Percentiles rank a stretch among this genome's conserved stretches.
phyloP scores from a whole-genome alignment of 148 eudicot species.

The Silene uniflora region DNA sequence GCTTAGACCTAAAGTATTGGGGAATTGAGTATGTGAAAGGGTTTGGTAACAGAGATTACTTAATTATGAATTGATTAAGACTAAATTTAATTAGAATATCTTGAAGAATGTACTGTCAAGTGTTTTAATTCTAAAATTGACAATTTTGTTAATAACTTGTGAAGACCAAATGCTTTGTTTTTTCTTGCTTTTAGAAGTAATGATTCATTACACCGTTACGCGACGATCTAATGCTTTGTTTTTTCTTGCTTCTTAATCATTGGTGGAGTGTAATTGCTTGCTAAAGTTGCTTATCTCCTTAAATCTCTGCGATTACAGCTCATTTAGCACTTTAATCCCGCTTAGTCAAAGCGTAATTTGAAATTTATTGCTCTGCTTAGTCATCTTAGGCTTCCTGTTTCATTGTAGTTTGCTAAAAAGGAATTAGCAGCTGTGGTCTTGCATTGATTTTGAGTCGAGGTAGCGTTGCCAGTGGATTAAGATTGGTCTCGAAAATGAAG shows the following conservation, averaged over 20 bases:
- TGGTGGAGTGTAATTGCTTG: slow-evolving; percentile 13
- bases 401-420: neutral
- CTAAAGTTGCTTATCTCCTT: slow-evolving; percentile 2
- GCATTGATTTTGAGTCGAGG: neutral
- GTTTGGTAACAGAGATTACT: slow-evolving; percentile 1
- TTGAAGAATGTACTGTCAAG: slow-evolving; percentile 6
- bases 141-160: neutral
- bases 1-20: neutral
- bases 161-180: neutral
- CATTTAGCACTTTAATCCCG: neutral
- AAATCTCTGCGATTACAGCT: slow-evolving; percentile 1
- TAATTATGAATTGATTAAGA: neutral
- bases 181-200: slow-evolving; percentile 5
- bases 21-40: neutral
- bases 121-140: neutral
- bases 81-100: neutral
- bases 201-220: neutral
- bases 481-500: slow-evolving; percentile 45
- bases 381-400: neutral
- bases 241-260: neutral
- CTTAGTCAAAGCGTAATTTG: neutral
- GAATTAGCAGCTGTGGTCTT: neutral
- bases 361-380: neutral
- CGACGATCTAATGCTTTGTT: neutral
- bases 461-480: neutral